Evolutionary conservation across 305 asterid genomes (phyloP), one percentile per base, ranked within the genome.

Genomic region (Rubia peregrina): DNA sequence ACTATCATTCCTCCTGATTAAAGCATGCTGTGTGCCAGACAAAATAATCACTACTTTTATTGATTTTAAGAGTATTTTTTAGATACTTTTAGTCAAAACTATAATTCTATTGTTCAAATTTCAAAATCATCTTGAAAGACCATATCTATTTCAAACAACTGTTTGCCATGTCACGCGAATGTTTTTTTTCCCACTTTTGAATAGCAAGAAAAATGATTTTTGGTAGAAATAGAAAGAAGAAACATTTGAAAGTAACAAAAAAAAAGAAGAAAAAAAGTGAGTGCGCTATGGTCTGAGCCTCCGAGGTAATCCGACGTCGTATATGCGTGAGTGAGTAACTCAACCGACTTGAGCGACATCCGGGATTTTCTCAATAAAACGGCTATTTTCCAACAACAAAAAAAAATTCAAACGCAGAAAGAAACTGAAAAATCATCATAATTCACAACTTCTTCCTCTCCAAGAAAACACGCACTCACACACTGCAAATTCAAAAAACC

Each of bases 371-470:
- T 65, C 55, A 44, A 60, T 60, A 65, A 40, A 76, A 76, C 75
- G 79, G 75, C 79, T 71, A 71, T 44, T 59, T 38, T 22, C 21
- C 17, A 56, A 53, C 48, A 8, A 71, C 43, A 14, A 9, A 2
- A 33, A 57, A 21, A 0, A 11, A 40, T 76, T 71, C 73, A 66
- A 76, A 76, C 46, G n/a, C 59, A 44, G 19, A 60, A 74, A 70
- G 53, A 62, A 21, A 41, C 63, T 17, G 43, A 70, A 30, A 24
- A 55, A 57, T 69, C 65, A 40, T 55, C 41, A 22, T 0, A 51
- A 17, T 51, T 51, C 53, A 46, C 16, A 49, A 49, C 57, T 49
- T 21, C 61, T 69, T 62, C 74, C 70, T 51, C 74, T 51, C 65
- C 59, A 38, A 10, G 8, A 64, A 64, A 64, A 16, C 56, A 14